These are phyloP conservation scores for Citrullus mucosospermus DNA, from an alignment of 306 rosid species.

Conservation along the genomic window DNA sequence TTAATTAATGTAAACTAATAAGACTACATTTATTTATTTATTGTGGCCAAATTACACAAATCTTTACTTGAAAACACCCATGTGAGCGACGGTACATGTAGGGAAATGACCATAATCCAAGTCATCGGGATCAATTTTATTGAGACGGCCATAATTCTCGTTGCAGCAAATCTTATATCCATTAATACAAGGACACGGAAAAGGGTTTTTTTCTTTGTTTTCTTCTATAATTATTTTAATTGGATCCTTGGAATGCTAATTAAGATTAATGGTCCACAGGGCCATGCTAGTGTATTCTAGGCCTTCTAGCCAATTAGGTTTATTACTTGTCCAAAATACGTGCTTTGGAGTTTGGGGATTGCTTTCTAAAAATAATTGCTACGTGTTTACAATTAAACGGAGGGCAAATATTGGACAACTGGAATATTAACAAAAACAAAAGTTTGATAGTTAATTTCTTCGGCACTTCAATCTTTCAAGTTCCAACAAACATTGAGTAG, in stretches of 20 bases:
- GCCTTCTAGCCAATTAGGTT: background rate
- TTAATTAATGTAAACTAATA: background rate
- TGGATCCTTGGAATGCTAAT: background rate
- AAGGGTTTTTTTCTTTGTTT: background rate
- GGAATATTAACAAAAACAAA: slow-evolving; percentile 19
- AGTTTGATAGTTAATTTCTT: slow-evolving; percentile 21
- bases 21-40: too few relatives aligned
- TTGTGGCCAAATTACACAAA: background rate
- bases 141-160: background rate
- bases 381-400: slow-evolving; percentile 24
- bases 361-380: slow-evolving; percentile 13
- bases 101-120: background rate
- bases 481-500: slow-evolving; percentile 35
- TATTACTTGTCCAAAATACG: background rate
- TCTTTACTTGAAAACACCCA: background rate
- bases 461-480: slow-evolving; percentile 36
- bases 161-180: background rate
- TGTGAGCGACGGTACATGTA: background rate
- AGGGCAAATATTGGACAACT: slow-evolving; percentile 15
- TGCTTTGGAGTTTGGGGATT: slow-evolving; percentile 11
- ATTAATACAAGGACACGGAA: background rate
- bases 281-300: background rate
- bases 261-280: background rate
- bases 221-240: background rate
- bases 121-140: background rate